phyloP scores from a whole-genome alignment of 2,329 filamentous ascomycete genomes.

The Lachnellula suecica region DNA sequence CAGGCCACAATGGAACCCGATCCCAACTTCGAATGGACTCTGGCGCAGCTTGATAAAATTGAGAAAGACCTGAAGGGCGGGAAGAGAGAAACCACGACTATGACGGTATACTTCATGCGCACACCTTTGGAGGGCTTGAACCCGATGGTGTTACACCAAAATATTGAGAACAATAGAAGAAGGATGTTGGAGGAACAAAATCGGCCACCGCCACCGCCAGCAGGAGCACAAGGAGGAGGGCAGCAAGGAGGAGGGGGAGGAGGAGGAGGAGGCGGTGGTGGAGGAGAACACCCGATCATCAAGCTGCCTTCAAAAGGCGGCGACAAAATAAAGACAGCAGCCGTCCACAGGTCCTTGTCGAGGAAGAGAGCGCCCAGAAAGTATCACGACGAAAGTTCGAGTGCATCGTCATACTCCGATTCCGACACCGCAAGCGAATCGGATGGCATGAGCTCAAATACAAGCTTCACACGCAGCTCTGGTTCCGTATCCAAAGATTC shows the following conservation, averaged over 20 bases:
- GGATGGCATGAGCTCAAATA: constrained; percentile 11
- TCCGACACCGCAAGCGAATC: constrained; percentile 14
- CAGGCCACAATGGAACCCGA: constrained; percentile 24
- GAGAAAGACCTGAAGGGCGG: constrained; percentile 7
- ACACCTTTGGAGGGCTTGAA: constrained; percentile 18
- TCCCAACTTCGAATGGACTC: constrained; percentile 28
- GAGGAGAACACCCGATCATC: not conserved
- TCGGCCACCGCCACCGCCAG: constrained; percentile 7
- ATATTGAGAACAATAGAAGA: constrained; percentile 19
- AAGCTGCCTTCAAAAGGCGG: not conserved
- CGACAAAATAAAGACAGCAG: not conserved
- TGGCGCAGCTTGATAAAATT: constrained; percentile 28
- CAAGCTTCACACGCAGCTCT: constrained; percentile 15
- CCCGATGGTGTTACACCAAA: constrained; percentile 17
- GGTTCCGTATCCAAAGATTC: too few species aligned
- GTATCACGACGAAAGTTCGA: constrained; percentile 11
- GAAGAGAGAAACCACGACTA: constrained; percentile 22
- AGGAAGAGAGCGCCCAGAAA: not conserved
- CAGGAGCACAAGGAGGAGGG: not conserved
- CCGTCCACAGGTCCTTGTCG: not conserved
- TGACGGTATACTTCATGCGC: constrained; percentile 29
- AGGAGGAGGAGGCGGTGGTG: not conserved
- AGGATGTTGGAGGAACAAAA: constrained; percentile 11
- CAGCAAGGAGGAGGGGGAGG: not conserved
- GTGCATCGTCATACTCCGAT: constrained; percentile 8